phyloP scores from a whole-genome alignment of 768 basidiomycete species.

The Panellus pusillus region DNA sequence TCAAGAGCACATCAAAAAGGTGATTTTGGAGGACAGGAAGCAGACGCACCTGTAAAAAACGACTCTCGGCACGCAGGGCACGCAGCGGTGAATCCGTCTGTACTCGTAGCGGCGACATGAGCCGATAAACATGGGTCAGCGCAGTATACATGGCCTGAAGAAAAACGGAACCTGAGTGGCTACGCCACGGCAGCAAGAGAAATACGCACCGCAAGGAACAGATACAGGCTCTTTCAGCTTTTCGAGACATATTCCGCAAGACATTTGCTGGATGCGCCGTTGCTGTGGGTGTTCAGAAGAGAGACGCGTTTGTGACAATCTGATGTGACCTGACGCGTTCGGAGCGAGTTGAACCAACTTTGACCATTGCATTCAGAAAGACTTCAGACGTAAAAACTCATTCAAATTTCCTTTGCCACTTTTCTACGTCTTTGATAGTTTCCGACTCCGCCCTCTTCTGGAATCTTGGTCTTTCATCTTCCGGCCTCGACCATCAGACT shows the following conservation, averaged over 20 bases:
- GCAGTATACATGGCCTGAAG: slow-evolving; percentile 64
- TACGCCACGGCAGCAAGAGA: not conserved
- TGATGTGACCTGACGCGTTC: too few relatives aligned
- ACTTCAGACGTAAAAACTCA: too few relatives aligned
- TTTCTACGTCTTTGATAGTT: too few relatives aligned
- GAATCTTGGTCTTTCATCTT: too few relatives aligned
- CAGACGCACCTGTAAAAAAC: slow-evolving; percentile 51
- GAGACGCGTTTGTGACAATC: not conserved
- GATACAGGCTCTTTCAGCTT: slow-evolving; percentile 53
- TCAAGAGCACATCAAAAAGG: not conserved
- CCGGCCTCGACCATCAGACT: too few relatives aligned
- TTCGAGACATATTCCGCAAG: slow-evolving; percentile 61
- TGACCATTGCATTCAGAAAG: too few relatives aligned
- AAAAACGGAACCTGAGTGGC: slow-evolving; percentile 1
- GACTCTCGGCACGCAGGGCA: slow-evolving; percentile 60
- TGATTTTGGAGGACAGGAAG: not conserved
- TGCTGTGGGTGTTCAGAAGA: not conserved
- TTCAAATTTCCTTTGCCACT: not conserved
- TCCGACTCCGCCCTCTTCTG: too few relatives aligned
- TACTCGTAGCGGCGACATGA: slow-evolving; percentile 36
- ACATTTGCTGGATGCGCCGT: slow-evolving; percentile 24
- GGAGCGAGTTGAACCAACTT: too few relatives aligned
- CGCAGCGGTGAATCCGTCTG: slow-evolving; percentile 37
- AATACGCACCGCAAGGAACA: slow-evolving; percentile 59
- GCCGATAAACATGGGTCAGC: slow-evolving; percentile 48